Conservation (phyloP, 129 eudicot genomes). For the Ambrosia artemisiifolia region DNA sequence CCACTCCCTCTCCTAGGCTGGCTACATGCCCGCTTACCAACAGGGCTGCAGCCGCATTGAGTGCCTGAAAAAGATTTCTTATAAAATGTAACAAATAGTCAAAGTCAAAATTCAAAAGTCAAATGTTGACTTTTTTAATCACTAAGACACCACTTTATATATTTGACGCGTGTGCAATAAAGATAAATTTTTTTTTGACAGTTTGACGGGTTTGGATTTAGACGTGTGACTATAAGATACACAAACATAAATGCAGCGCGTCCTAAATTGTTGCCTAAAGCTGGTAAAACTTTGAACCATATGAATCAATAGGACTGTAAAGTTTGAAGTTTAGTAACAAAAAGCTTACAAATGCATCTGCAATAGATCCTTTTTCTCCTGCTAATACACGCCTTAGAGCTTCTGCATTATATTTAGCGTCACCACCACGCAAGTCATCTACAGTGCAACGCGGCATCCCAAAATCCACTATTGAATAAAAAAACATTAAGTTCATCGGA, state of each 20-base stretch:
- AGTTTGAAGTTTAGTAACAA: neutral
- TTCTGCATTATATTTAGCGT: slow-evolving; percentile 71
- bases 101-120: too few species aligned
- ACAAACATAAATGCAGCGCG: neutral
- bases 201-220: neutral
- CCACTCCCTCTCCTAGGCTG: slow-evolving; percentile 67
- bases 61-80: slow-evolving; percentile 41
- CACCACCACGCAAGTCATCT: slow-evolving; percentile 80
- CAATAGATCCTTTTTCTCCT: slow-evolving; percentile 82
- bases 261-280: neutral
- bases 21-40: slow-evolving; percentile 71
- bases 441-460: slow-evolving; percentile 89
- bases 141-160: too few species aligned
- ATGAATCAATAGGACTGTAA: neutral
- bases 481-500: neutral
- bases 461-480: slow-evolving; percentile 59
- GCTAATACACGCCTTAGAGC: slow-evolving; percentile 63
- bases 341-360: slow-evolving; percentile 80
- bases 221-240: neutral
- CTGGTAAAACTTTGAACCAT: slow-evolving; percentile 1
- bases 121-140: too few species aligned
- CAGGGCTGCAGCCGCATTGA: slow-evolving; percentile 85
- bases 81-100: too few species aligned
- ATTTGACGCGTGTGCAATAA: neutral
- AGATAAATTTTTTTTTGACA: neutral